These are phyloP conservation scores for Gomphus sp. DNA, from an alignment of 1,284 basidiomycete genomes.

Conservation along the genomic window DNA sequence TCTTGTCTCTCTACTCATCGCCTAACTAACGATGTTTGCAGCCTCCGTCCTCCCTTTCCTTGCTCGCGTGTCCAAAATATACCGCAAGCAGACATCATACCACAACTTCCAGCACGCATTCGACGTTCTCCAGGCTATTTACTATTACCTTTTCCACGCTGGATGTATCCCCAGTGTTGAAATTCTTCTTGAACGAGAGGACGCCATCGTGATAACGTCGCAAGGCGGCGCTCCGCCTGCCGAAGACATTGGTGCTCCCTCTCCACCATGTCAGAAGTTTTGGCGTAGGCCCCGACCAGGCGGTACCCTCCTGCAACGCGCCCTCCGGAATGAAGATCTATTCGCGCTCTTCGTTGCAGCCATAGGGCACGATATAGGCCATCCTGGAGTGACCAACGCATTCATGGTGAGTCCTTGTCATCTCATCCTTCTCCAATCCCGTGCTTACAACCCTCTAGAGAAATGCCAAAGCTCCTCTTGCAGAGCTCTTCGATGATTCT, in stretches of 20 bases:
- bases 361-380: conserved; percentile 92
- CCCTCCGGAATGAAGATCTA: conserved; percentile 59
- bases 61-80: conserved; percentile 23
- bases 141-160: conserved; percentile 71
- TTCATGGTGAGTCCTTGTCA: conserved; percentile 67
- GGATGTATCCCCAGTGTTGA: conserved; percentile 66
- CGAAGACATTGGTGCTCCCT: background rate
- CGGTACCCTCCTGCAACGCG: conserved; percentile 40
- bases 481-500: conserved; percentile 79
- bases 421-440: background rate
- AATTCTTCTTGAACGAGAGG: conserved; percentile 30
- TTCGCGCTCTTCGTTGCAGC: conserved; percentile 82
- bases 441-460: conserved; percentile 41
- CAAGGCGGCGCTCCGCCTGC: no score
- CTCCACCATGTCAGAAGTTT: conserved; percentile 15
- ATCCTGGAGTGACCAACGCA: conserved; percentile 84
- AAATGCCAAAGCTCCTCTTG: conserved; percentile 85
- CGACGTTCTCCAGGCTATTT: conserved; percentile 88
- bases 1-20: background rate
- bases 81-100: conserved; percentile 85
- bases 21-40: background rate
- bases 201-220: no score
- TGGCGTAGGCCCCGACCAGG: conserved; percentile 37
- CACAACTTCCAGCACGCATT: conserved; percentile 95
- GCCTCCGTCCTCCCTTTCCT: background rate